phyloP scores from a whole-genome alignment of 495 filamentous ascomycete species.

The Rusavskia elegans region DNA sequence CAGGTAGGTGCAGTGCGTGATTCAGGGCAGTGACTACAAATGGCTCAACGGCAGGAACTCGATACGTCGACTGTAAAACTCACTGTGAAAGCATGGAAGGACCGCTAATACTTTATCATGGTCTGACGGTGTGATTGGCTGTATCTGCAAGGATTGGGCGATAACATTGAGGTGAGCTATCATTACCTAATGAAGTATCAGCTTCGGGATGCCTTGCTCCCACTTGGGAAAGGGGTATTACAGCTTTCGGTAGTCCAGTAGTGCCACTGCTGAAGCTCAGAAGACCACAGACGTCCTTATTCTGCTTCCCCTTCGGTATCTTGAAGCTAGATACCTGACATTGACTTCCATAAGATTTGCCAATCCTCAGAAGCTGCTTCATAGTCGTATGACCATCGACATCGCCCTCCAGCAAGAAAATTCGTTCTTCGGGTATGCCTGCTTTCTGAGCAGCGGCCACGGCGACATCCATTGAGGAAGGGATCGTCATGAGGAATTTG shows the following conservation, averaged over 20 bases:
- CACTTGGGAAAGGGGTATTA: conserved; percentile 8
- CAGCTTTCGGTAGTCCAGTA: conserved; percentile 34
- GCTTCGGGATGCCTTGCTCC: background rate
- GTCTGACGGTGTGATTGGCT: conserved; percentile 27
- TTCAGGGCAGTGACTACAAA: conserved; percentile 36
- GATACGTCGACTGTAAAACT: conserved; percentile 5
- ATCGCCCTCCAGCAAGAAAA: conserved; percentile 40
- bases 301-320: conserved; percentile 32
- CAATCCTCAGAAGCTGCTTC: conserved; percentile 30
- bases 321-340: conserved; percentile 26
- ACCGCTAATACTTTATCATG: conserved; percentile 35
- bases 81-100: conserved; percentile 36
- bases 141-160: conserved; percentile 42
- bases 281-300: conserved; percentile 38
- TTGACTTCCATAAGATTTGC: conserved; percentile 18
- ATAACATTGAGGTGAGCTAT: conserved; percentile 48
- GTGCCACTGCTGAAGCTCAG: conserved; percentile 40
- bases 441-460: conserved; percentile 32
- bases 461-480: conserved; percentile 32
- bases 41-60: conserved; percentile 13
- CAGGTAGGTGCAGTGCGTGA: conserved; percentile 42
- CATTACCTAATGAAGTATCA: conserved; percentile 27
- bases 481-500: conserved; percentile 39
- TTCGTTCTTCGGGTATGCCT: conserved; percentile 30
- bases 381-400: conserved; percentile 31